Evolutionary conservation across 1,284 basidiomycete species (phyloP).

Genomic region (Nidula niveotomentosa): DNA sequence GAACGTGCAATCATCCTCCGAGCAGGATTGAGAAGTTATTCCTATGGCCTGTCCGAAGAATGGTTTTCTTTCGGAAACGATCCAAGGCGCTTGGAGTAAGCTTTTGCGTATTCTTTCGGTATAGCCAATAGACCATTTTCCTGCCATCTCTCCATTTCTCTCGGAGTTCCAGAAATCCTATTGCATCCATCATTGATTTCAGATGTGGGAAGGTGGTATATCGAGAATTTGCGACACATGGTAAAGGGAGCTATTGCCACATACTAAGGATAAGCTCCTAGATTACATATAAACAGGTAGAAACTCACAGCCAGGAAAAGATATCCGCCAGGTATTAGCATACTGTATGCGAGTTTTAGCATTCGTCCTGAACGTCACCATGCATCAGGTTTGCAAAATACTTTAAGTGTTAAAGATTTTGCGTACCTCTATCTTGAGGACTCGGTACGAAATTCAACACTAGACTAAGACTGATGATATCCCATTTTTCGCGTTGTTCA

Average conservation of each 20-base stretch:
- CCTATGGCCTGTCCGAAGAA: constrained; percentile 64
- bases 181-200: constrained; percentile 49
- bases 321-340: constrained; percentile 55
- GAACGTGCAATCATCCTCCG: background rate
- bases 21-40: constrained; percentile 78
- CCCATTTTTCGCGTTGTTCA: constrained; percentile 59
- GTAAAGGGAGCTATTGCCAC: constrained; percentile 64
- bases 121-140: constrained; percentile 80
- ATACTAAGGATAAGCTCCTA: background rate
- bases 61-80: constrained; percentile 53
- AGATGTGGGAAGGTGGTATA: constrained; percentile 70
- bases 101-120: constrained; percentile 37
- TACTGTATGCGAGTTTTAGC: constrained; percentile 63
- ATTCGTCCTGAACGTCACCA: constrained; percentile 58
- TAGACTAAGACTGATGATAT: constrained; percentile 79
- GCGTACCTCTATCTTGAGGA: constrained; percentile 69
- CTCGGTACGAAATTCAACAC: constrained; percentile 89
- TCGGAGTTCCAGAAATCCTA: constrained; percentile 67
- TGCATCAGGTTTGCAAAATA: background rate
- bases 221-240: constrained; percentile 83
- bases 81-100: constrained; percentile 8
- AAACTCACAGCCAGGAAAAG: constrained; percentile 74
- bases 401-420: background rate
- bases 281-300: background rate
- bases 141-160: constrained; percentile 64